Percentiles rank a stretch among this genome's conserved stretches.
Evolutionary conservation across 805 yeast species (phyloP).

Genomic region (Pichia ethanolica): DNA sequence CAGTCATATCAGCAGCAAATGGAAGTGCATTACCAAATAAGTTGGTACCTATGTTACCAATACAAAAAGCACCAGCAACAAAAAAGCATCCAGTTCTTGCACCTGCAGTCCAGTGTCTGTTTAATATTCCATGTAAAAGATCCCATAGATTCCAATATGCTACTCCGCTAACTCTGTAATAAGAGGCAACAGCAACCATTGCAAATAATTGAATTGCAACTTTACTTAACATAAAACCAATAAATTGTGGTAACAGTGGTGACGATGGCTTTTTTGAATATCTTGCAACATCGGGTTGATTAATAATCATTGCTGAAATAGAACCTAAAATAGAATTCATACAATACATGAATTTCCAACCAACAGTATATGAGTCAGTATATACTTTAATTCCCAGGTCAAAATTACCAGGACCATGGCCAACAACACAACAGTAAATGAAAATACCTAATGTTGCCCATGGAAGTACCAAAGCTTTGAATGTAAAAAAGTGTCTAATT

Average conservation of each 20-base stretch:
- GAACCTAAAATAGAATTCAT: slow-evolving; percentile 20
- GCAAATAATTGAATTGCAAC: slow-evolving; percentile 30
- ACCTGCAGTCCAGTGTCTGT: slow-evolving; percentile 30
- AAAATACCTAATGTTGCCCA: slow-evolving; percentile 25
- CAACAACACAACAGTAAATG: slow-evolving; percentile 22
- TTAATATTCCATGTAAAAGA: slow-evolving; percentile 32
- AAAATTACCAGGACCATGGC: slow-evolving; percentile 30
- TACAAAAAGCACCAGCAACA: slow-evolving; percentile 34
- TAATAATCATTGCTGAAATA: slow-evolving; percentile 22
- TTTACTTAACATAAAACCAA: slow-evolving; percentile 34
- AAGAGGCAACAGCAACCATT: slow-evolving; percentile 37
- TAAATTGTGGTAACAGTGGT: slow-evolving; percentile 19
- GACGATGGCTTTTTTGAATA: slow-evolving; percentile 15
- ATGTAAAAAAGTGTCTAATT: slow-evolving; percentile 20
- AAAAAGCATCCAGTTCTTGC: slow-evolving; percentile 45
- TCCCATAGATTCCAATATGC: slow-evolving; percentile 41
- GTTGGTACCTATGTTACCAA: slow-evolving; percentile 34
- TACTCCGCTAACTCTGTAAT: slow-evolving; percentile 22
- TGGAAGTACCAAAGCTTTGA: slow-evolving; percentile 28
- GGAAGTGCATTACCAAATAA: slow-evolving; percentile 34
- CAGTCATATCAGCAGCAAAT: slow-evolving; percentile 46
- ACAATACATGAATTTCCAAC: slow-evolving; percentile 14
- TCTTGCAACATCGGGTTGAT: slow-evolving; percentile 24
- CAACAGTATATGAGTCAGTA: slow-evolving; percentile 13
- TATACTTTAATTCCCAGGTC: slow-evolving; percentile 17